Conservation (phyloP, 1,284 basidiomycete species). For the Ceratobasidium sp. region DNA sequence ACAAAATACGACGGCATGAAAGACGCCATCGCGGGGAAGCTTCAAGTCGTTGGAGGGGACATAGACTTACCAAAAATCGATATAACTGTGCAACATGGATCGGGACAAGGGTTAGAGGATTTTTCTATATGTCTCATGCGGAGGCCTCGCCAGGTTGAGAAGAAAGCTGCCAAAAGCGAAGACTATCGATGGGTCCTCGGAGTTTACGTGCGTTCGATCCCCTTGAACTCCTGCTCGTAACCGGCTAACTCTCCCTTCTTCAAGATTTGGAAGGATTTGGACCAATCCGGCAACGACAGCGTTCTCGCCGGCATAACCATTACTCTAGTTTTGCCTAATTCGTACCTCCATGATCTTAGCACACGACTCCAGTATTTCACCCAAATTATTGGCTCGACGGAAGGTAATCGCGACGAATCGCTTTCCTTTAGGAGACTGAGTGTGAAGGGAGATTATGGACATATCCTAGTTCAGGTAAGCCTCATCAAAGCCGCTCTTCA, state of each 20-base stretch:
- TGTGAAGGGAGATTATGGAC: not conserved
- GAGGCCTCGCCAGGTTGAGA: not conserved
- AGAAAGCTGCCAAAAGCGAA: not conserved
- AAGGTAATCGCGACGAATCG: not conserved
- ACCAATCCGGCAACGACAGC: not conserved
- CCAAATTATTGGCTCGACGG: not conserved
- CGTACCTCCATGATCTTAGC: not conserved
- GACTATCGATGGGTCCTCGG: slow-evolving; percentile 18
- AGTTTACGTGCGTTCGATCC: slow-evolving; percentile 8
- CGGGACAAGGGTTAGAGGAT: not conserved
- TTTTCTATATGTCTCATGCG: slow-evolving; percentile 18
- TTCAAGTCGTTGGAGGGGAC: slow-evolving; percentile 4
- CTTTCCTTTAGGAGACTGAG: not conserved
- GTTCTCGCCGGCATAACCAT: not conserved
- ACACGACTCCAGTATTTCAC: slow-evolving; percentile 1
- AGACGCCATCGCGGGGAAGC: slow-evolving; percentile 14
- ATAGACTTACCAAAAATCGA: not conserved
- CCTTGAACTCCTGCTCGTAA: not conserved
- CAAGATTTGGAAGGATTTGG: not conserved
- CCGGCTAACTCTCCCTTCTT: not conserved
- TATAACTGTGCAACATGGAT: slow-evolving; percentile 1
- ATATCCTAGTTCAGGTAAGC: not conserved
- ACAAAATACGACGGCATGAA: not conserved
- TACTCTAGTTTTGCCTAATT: not conserved
- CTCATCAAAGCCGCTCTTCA: not conserved